A percentile compares a stretch with the other conserved stretches of the same genome.
Evolutionary conservation across 305 asterid genomes (phyloP).

Genomic region (Petunia hybrid): DNA sequence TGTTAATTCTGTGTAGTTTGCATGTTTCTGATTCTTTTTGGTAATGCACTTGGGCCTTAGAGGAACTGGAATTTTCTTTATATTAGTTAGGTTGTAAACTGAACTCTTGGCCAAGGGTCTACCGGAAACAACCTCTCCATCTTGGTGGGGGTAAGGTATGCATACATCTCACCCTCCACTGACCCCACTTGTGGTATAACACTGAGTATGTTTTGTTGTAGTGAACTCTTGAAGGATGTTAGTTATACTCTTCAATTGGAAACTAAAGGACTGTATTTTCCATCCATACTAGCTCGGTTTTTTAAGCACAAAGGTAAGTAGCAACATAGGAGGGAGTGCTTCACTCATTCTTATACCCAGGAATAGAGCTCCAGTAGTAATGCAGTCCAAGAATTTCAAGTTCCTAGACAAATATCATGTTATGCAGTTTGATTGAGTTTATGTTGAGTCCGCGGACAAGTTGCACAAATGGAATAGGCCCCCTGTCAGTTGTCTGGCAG

Average conservation of each 20-base stretch:
- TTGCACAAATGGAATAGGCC: too few relatives aligned
- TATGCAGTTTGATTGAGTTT: too few relatives aligned
- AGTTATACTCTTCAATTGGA: neutral
- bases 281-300: neutral
- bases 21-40: neutral
- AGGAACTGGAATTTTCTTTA: neutral
- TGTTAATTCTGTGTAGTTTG: neutral
- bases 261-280: neutral
- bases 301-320: neutral
- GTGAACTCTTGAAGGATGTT: neutral
- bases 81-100: neutral
- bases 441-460: too few relatives aligned
- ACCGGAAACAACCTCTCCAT: too few relatives aligned
- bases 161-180: too few relatives aligned
- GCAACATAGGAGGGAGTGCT: neutral
- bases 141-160: too few relatives aligned
- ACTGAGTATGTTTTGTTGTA: too few relatives aligned
- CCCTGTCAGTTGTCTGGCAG: too few relatives aligned
- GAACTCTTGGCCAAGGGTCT: neutral
- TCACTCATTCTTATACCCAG: neutral
- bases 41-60: neutral
- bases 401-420: neutral
- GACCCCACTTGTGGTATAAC: too few relatives aligned
- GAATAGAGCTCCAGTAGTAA: neutral
- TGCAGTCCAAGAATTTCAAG: neutral